Conservation (phyloP, 371 early-diverging fungal genomes). For the Apophysomyces sp. region DNA sequence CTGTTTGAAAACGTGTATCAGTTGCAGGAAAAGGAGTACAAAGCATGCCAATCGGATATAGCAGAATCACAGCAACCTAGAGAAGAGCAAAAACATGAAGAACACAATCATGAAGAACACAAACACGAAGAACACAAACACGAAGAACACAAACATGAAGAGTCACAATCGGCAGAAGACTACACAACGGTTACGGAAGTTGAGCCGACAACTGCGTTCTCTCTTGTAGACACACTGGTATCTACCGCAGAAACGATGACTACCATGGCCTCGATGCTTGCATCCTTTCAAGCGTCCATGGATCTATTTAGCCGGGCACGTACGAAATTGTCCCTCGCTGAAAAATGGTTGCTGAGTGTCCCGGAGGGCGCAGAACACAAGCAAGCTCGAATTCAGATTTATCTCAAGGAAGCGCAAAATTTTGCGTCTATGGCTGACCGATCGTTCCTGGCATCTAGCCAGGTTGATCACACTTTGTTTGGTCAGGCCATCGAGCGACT, state of each 20-base stretch:
- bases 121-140: constrained; percentile 5
- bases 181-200: constrained; percentile 41
- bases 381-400: constrained; percentile 37
- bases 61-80: neutral
- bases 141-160: constrained; percentile 7
- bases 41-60: constrained; percentile 7
- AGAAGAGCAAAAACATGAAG: constrained; percentile 6
- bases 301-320: constrained; percentile 39
- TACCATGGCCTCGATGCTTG: constrained; percentile 50
- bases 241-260: constrained; percentile 42
- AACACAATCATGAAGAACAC: constrained; percentile 4
- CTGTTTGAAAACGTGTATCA: constrained; percentile 51
- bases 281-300: constrained; percentile 33
- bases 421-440: constrained; percentile 61
- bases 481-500: constrained; percentile 41
- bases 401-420: constrained; percentile 57
- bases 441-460: constrained; percentile 43
- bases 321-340: constrained; percentile 32
- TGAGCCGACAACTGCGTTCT: constrained; percentile 39
- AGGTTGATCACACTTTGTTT: constrained; percentile 48
- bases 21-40: constrained; percentile 45
- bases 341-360: constrained; percentile 34
- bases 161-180: constrained; percentile 8
- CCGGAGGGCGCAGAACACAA: constrained; percentile 16
- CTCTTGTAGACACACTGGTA: constrained; percentile 41